Conservation (phyloP, 1,284 basidiomycete genomes). For the Pseudozyma pruni region DNA sequence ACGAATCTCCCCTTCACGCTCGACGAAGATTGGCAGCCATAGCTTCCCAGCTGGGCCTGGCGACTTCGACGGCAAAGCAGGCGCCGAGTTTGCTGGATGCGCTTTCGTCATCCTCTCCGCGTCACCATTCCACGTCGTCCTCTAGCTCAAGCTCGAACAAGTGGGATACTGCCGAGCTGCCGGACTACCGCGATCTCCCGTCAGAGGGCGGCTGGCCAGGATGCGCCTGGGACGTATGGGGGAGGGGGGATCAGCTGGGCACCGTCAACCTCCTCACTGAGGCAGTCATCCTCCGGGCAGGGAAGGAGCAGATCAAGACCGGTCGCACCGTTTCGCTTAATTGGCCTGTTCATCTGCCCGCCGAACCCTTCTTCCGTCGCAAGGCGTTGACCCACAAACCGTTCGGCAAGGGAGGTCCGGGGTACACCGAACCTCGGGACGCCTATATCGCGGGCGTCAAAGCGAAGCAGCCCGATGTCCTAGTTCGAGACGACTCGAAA, state of each 20-base stretch:
- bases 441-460: constrained; percentile 21
- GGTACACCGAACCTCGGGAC: constrained; percentile 29
- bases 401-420: constrained; percentile 38
- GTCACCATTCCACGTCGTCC: constrained; percentile 4
- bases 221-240: constrained; percentile 78
- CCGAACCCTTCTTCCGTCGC: constrained; percentile 54
- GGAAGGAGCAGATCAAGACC: constrained; percentile 74
- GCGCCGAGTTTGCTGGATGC: constrained; percentile 21
- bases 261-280: constrained; percentile 78
- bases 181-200: constrained; percentile 50
- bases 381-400: constrained; percentile 43
- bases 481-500: constrained; percentile 21
- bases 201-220: constrained; percentile 54
- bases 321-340: constrained; percentile 50
- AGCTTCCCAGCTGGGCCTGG: constrained; percentile 48
- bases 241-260: constrained; percentile 76
- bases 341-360: constrained; percentile 57
- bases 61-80: constrained; percentile 39
- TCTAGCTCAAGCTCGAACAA: constrained; percentile 16
- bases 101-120: constrained; percentile 7
- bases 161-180: constrained; percentile 44
- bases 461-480: constrained; percentile 18
- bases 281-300: constrained; percentile 74
- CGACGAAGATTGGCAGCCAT: constrained; percentile 46
- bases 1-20: constrained; percentile 46